Base-by-base conservation (phyloP, 441 rosid species). In the Croton laevigatus region DNA sequence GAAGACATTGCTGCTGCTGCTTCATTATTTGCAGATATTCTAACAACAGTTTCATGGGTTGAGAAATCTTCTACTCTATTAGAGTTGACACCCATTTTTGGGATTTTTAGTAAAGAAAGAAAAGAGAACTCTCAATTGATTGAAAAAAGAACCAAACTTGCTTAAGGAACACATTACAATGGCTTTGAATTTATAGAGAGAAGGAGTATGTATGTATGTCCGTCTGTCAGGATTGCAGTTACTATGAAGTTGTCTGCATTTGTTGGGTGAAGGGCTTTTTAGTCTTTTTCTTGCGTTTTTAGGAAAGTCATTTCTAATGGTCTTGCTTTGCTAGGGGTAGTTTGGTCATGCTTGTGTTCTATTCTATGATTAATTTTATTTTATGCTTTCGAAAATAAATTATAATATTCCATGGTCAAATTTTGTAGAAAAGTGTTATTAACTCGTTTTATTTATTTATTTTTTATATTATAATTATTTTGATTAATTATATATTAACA, bases 11-110 rank as follows among this genome's bases (percentile, higher is more conserved):
- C 69, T 20, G 71, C 34, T 63, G 71, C 69, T 20, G 71, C 34
- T 22, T 57, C 76, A 32, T 60, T 17, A 13, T 32, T 59, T 23
- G 79, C 59, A 10, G 82, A 52, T 68, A 79, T 34, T 71, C 53
- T 75, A 27, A 76, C 17, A 36, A 53, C 57, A n/a, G 81, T 72
- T 63, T 58, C 81, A 37, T 72, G 81, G 84, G 46, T 34, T 19
- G 72, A 75, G 69, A 81, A 76, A 66, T 80, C 83, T 54, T 88
- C 91, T 7, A 85, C 84, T 62, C 81, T 81, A 66, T 88, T 82
- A 19, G 87, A 80, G 72, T 79, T 82, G 20, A 75, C 79, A 65
- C 82, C 88, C 93, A 88, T 88, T 72, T 71, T 22, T 12, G 8
- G 9, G 16, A 36, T 44, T 42, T n/a, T n/a, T n/a, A n/a, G n/a